Percentiles rank a stretch among this genome's conserved stretches.
Conservation (phyloP, 192 early-diverging fungal genomes). For the Backusella luteola region DNA sequence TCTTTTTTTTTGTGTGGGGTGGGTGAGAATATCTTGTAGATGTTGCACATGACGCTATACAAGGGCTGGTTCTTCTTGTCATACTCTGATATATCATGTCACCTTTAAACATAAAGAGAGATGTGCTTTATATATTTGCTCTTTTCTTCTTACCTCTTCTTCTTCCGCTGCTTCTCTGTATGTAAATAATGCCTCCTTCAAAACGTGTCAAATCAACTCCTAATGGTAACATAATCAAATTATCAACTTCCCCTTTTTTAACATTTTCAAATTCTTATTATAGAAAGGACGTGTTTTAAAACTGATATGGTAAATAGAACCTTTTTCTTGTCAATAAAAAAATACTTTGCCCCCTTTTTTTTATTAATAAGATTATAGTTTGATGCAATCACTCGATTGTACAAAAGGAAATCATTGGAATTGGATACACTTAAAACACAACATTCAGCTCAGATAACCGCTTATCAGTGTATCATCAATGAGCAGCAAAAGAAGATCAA, state of each 20-base stretch:
- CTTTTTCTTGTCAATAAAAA: conserved; percentile 7
- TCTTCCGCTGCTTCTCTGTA: neutral
- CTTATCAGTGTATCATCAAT: neutral
- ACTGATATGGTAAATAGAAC: neutral
- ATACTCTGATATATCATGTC: neutral
- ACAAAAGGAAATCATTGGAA: neutral
- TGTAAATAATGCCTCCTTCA: conserved; percentile 1
- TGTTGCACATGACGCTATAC: neutral
- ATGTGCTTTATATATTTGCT: neutral
- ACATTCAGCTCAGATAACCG: neutral
- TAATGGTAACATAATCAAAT: conserved; percentile 9
- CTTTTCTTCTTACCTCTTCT: neutral
- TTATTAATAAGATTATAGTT: neutral
- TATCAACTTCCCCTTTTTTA: neutral
- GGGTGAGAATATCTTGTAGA: neutral
- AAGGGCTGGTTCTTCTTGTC: neutral
- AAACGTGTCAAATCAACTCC: neutral
- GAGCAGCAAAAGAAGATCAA: neutral
- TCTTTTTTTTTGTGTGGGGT: neutral
- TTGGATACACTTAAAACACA: neutral
- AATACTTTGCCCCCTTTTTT: neutral
- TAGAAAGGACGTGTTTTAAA: neutral
- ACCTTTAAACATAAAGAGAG: neutral
- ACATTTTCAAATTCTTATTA: conserved; percentile 5
- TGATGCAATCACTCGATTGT: neutral